Conservation (phyloP, 2,329 filamentous ascomycete genomes). For the Elsinoe necatrix region DNA sequence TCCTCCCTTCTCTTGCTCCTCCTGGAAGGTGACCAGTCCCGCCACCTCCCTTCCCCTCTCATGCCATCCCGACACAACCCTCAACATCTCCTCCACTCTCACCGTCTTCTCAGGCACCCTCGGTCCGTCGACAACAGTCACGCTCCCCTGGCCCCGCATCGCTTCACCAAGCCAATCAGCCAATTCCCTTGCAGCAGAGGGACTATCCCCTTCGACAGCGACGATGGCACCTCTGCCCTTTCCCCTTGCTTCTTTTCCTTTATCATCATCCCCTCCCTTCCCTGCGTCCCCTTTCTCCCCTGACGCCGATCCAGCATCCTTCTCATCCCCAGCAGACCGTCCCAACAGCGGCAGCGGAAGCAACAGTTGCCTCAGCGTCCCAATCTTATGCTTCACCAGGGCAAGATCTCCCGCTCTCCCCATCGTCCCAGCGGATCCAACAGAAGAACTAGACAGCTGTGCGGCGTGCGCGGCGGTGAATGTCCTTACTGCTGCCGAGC, state of each 20-base stretch:
- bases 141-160: slow-evolving; percentile 44
- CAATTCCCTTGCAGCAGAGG: slow-evolving; percentile 55
- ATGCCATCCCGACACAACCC: slow-evolving; percentile 66
- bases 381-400: slow-evolving; percentile 65
- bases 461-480: background rate
- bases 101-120: slow-evolving; percentile 32
- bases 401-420: background rate
- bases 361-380: slow-evolving; percentile 65
- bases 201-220: slow-evolving; percentile 68
- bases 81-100: slow-evolving; percentile 50
- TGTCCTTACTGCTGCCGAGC: slow-evolving; percentile 13
- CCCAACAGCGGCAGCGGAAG: slow-evolving; percentile 47
- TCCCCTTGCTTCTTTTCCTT: slow-evolving; percentile 19
- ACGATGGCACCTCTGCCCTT: slow-evolving; percentile 66
- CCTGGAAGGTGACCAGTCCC: slow-evolving; percentile 26
- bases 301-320: too few species aligned
- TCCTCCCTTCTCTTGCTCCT: slow-evolving; percentile 14
- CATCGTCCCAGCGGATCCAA: background rate
- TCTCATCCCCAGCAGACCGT: too few species aligned
- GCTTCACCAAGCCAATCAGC: slow-evolving; percentile 53
- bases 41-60: slow-evolving; percentile 63
- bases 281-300: too few species aligned
- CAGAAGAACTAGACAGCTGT: background rate
- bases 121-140: slow-evolving; percentile 44
- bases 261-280: slow-evolving; percentile 17